Conservation (phyloP, 495 filamentous ascomycete genomes). For the Podospora australis region DNA sequence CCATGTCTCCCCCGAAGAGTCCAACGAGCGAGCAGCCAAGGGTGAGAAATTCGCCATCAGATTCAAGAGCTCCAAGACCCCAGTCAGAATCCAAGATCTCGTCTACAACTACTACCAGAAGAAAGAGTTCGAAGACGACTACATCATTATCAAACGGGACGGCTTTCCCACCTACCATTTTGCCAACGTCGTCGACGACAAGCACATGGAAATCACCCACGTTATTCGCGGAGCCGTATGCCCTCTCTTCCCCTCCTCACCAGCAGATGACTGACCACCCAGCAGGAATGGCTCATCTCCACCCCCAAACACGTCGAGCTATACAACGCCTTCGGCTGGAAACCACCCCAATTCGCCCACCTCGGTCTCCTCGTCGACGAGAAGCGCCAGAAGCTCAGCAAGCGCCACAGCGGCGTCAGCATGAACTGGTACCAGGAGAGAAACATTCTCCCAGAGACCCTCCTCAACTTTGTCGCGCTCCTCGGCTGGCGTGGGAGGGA, state of each 20-base stretch:
- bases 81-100: slow-evolving; percentile 57
- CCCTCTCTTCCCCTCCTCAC: too few species aligned
- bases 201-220: slow-evolving; percentile 89
- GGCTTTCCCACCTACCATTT: slow-evolving; percentile 93
- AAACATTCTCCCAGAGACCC: slow-evolving; percentile 63
- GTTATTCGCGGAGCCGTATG: slow-evolving; percentile 80
- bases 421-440: slow-evolving; percentile 60
- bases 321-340: slow-evolving; percentile 86
- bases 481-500: slow-evolving; percentile 59
- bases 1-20: slow-evolving; percentile 57
- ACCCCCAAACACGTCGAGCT: slow-evolving; percentile 84
- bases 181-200: slow-evolving; percentile 94
- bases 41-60: slow-evolving; percentile 75
- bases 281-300: slow-evolving; percentile 83
- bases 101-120: slow-evolving; percentile 61
- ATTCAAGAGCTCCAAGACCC: slow-evolving; percentile 58
- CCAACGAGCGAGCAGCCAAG: slow-evolving; percentile 56
- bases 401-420: slow-evolving; percentile 68
- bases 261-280: too few species aligned
- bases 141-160: slow-evolving; percentile 82
- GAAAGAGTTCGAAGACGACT: slow-evolving; percentile 39
- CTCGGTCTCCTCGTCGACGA: slow-evolving; percentile 77
- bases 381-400: slow-evolving; percentile 79
- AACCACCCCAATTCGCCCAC: slow-evolving; percentile 77
- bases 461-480: slow-evolving; percentile 79